Percentiles rank a stretch among this genome's conserved stretches.
Conservation (phyloP, 2,329 filamentous ascomycete species). For the Pyricularia pennisetigena region DNA sequence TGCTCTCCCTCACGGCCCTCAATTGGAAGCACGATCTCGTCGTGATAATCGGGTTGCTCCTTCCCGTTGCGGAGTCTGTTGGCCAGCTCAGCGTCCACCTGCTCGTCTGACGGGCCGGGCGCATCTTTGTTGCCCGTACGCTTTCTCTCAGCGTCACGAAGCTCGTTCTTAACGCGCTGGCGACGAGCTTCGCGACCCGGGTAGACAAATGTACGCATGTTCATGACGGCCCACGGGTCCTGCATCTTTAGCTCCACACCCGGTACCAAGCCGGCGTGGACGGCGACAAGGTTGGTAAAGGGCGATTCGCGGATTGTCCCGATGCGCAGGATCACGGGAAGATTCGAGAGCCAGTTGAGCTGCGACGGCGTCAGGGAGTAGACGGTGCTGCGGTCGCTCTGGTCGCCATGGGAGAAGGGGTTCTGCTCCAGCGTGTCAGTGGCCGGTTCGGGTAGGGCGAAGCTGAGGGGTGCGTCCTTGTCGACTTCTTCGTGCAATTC, state of each 20-base stretch:
- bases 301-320: conserved; percentile 38
- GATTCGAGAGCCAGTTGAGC: conserved; percentile 56
- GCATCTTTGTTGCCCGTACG: conserved; percentile 9
- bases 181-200: conserved; percentile 41
- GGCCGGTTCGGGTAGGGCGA: neutral
- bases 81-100: conserved; percentile 13
- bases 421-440: conserved; percentile 9
- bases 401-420: conserved; percentile 22
- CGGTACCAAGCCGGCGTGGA: conserved; percentile 80
- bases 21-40: conserved; percentile 21
- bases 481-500: neutral
- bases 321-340: conserved; percentile 69
- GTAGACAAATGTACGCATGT: conserved; percentile 71
- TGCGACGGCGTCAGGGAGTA: conserved; percentile 47
- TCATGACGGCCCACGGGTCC: conserved; percentile 78
- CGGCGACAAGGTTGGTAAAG: conserved; percentile 53
- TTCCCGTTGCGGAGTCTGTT: conserved; percentile 7
- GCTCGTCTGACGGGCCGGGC: conserved; percentile 6
- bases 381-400: conserved; percentile 41
- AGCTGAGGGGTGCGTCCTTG: conserved; percentile 5
- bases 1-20: conserved; percentile 43
- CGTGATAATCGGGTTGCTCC: conserved; percentile 5
- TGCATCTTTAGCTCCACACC: conserved; percentile 59
- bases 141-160: conserved; percentile 20
- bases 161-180: conserved; percentile 18